Evolutionary conservation across 352 stramenopile species (phyloP).

Genomic region (Globisporangium barbulae): DNA sequence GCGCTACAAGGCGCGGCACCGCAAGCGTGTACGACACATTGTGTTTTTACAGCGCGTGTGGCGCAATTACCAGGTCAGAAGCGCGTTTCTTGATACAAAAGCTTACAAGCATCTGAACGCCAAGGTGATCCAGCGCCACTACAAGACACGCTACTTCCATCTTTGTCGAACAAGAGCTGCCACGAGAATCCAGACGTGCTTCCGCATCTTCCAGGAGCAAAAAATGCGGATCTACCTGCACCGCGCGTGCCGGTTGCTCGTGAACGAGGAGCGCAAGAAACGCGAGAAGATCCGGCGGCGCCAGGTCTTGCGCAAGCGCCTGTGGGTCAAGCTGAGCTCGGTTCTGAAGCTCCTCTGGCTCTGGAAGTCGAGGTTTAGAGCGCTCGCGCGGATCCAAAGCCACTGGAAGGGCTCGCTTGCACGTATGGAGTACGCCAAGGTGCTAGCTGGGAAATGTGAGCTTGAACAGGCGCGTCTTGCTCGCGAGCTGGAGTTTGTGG

Average conservation of each 20-base stretch:
- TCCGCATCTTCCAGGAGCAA: constrained; percentile 37
- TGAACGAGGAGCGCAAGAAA: constrained; percentile 18
- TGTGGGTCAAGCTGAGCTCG: constrained; percentile 6
- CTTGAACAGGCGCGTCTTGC: not conserved
- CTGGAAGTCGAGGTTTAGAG: constrained; percentile 7
- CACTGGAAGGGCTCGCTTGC: constrained; percentile 8
- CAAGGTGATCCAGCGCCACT: constrained; percentile 31
- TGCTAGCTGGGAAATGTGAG: not conserved
- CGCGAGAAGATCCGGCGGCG: constrained; percentile 8
- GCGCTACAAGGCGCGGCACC: constrained; percentile 31
- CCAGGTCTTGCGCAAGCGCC: not conserved
- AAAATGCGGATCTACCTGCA: constrained; percentile 36
- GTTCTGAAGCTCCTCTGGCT: constrained; percentile 1
- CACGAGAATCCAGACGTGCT: constrained; percentile 36
- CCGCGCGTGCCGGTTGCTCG: constrained; percentile 28
- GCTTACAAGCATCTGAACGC: constrained; percentile 26
- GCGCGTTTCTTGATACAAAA: constrained; percentile 5
- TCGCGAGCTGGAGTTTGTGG: constrained; percentile 11
- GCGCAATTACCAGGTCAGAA: constrained; percentile 23
- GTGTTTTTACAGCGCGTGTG: constrained; percentile 38
- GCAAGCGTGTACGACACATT: constrained; percentile 22
- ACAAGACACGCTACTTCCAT: constrained; percentile 23
- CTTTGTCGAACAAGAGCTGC: constrained; percentile 18
- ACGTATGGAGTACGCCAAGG: constrained; percentile 1
- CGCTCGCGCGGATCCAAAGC: constrained; percentile 2